Evolutionary conservation across 176 grass and related monocot species (phyloP), one percentile per base, ranked within the genome.

Genomic region (Areca catechu): DNA sequence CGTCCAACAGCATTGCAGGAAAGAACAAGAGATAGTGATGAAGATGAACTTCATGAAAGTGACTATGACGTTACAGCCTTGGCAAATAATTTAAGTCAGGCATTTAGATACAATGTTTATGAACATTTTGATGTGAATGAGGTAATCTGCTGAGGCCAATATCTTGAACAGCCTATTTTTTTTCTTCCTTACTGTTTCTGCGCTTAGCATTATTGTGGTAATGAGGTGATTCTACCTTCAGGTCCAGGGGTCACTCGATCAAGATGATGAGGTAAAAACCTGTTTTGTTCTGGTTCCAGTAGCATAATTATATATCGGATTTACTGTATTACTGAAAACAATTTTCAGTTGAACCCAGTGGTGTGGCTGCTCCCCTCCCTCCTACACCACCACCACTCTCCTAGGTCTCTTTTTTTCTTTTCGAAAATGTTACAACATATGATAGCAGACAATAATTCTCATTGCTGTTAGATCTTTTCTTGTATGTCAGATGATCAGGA

Each of bases 11-110:
- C 58, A 18, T 53, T 72, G 51, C 57, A 62, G 18, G 70, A 62
- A 54, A 72, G 70, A 25, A 62, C 50, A 62, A 72, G 70, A 62
- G 70, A 72, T 34, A 62, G 58, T 23, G 70, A 72, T 72, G 70
- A 62, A 53, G 49, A 66, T 30, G 63, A 66, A 49, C 49, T 28
- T 53, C 49, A 53, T 66, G 50, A 52, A 19, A 64, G 37, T 23
- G 61, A 64, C 19, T 64, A 64, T 3, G 61, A 64, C 24, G 49
- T 64, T 64, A 23, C 61, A 7, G 47, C 12, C 61, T 64, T 64
- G 19, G 61, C 61, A 22, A 64, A 49, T 49, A 64, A 64, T 64
- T 50, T 64, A 37, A 64, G 61, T 17, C 43, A 64, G 47, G 61
- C 61, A 7, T 50, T 64, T 64, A 48, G 61, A 20, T 49, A 64